Base-by-base conservation (phyloP, 148 eudicot species). In the Nepenthes gracilis region DNA sequence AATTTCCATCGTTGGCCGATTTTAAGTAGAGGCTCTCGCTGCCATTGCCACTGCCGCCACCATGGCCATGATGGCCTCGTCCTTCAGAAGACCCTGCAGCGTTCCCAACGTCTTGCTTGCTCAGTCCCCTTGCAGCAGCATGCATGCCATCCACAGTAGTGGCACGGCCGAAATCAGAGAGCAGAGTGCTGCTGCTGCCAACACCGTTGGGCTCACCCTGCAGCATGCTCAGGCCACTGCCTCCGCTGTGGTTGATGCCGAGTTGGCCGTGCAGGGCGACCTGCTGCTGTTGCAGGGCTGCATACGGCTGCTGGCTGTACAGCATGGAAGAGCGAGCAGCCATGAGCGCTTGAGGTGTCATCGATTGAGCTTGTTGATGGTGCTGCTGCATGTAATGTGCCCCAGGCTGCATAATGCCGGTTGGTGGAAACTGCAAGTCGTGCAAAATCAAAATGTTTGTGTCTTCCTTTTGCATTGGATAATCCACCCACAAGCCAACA, bases 261-360 rank as follows among this genome's bases (percentile, higher is more conserved):
- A 80, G 65, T 36, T 75, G 81, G 65, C 75, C 62, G 37, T 72
- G 81, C 80, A 83, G 2, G 40, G 73, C 76, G 40, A 71, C 76
- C 72, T 78, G 86, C 71, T 78, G 83, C 50, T 72, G 79, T 43
- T 83, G 87, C 14, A 80, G 74, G 1, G 85, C 69, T 0, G 82
- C 67, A 51, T 71, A 74, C 5, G 69, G 81, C 54, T 84, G 89
- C 45, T 81, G 79, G 64, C 68, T 67, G 70, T 84, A 84, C 11
- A 81, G 72, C 81, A 78, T 76, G 7, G 85, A 78, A 7, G 88
- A 83, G 13, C 85, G 81, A n/a, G 85, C 77, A 15, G 85, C 85
- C 89, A 84, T 84, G 33, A 81, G 64, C 0, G 83, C 70, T 60
- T 84, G 89, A 9, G 80, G 71, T 2, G 77, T 64, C 83, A 78